Conservation (phyloP, 345 rosid species). For the Hibiscus mutabilis region DNA sequence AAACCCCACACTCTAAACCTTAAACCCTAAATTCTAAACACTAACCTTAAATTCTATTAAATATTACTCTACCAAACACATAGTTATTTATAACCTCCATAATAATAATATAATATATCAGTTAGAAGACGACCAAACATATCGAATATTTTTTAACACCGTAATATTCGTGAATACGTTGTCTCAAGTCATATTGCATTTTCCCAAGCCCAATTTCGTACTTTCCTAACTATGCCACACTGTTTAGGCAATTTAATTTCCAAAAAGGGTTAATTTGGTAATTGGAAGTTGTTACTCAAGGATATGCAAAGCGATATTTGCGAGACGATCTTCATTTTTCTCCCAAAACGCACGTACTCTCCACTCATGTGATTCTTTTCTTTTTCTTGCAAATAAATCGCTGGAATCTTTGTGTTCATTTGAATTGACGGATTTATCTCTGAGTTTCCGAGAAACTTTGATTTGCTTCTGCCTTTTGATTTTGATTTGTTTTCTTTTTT, state of each 20-base stretch:
- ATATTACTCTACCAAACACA: no score
- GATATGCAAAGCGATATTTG: slow-evolving; percentile 32
- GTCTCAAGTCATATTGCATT: no score
- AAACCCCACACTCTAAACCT: no score
- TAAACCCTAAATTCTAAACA: no score
- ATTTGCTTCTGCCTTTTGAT: neutral
- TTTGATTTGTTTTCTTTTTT: neutral
- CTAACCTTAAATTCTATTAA: no score
- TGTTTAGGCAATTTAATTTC: neutral
- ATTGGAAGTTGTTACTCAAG: slow-evolving; percentile 2
- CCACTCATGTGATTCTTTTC: neutral
- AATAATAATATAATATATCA: no score
- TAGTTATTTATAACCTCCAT: no score
- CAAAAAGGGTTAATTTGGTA: slow-evolving; percentile 15
- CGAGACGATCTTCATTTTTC: slow-evolving; percentile 18
- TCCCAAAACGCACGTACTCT: neutral
- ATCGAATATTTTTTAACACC: no score
- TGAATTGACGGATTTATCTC: neutral
- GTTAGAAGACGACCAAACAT: no score
- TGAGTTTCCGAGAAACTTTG: neutral
- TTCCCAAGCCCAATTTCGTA: slow-evolving; percentile 12
- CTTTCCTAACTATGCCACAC: neutral
- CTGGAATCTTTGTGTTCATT: neutral
- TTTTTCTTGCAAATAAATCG: neutral
- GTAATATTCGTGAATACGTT: no score